Percentiles rank a stretch among this genome's conserved stretches.
Evolutionary conservation across 768 basidiomycete species (phyloP).

Genomic region (Auricularia sp.): DNA sequence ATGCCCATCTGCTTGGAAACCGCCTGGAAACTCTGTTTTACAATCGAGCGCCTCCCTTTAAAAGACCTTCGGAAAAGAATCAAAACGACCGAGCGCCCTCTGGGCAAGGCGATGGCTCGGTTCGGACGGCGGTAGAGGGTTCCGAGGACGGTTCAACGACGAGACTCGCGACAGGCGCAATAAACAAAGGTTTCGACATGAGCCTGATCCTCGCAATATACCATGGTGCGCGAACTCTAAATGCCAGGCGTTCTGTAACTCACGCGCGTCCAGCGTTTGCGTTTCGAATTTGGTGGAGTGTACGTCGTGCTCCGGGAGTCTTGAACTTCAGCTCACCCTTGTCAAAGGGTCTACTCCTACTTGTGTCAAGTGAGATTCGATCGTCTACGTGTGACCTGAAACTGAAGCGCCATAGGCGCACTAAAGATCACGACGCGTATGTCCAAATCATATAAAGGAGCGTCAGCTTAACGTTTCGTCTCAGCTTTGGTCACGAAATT

Average conservation of each 20-base stretch:
- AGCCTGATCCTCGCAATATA: not conserved
- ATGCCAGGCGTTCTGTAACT: not conserved
- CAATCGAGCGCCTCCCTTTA: not conserved
- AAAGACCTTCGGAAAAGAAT: not conserved
- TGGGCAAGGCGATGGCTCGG: too few species aligned
- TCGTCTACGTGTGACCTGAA: not conserved
- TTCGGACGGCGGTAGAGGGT: too few species aligned
- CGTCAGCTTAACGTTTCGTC: not conserved
- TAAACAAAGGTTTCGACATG: not conserved
- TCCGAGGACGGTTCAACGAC: too few species aligned
- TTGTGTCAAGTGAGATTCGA: not conserved
- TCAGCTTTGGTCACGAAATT: not conserved
- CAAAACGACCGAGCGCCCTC: not conserved
- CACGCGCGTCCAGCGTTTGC: not conserved
- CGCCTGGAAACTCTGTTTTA: not conserved
- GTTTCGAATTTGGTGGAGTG: not conserved
- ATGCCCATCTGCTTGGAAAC: not conserved
- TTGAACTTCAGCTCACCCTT: too few species aligned
- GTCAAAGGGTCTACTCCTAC: not conserved
- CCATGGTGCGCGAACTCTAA: not conserved
- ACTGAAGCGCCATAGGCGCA: not conserved
- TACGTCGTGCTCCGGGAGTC: not conserved
- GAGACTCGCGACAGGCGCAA: too few species aligned
- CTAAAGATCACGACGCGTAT: not conserved
- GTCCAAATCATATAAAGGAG: not conserved